These are phyloP conservation scores for Krasilnikovozyma curviuscula DNA, from an alignment of 768 basidiomycete genomes.

Conservation along the genomic window DNA sequence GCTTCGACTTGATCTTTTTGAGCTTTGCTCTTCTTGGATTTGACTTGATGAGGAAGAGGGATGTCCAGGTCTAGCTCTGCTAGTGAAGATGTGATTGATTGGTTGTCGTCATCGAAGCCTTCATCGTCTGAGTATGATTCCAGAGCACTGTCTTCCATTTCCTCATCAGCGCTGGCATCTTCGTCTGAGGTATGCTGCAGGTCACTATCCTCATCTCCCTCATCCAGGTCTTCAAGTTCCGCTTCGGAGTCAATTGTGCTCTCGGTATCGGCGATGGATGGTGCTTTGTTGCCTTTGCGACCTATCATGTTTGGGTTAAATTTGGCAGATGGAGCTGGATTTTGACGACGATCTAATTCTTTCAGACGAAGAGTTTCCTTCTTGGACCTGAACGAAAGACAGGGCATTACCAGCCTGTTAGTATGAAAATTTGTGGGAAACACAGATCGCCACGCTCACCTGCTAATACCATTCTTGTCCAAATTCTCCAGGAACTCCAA, in stretches of 20 bases:
- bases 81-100: neutral
- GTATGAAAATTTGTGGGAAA: neutral
- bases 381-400: neutral
- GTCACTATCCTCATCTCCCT: neutral
- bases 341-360: conserved; percentile 1
- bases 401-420: too few relatives aligned
- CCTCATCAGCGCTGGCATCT: neutral
- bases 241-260: conserved; percentile 2
- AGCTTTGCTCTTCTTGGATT: neutral
- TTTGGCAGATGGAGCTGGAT: conserved; percentile 6
- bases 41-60: conserved; percentile 2
- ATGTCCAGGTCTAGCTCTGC: neutral
- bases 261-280: conserved; percentile 6
- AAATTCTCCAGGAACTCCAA: conserved; percentile 2
- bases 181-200: conserved; percentile 3
- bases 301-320: too few relatives aligned
- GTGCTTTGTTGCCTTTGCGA: conserved; percentile 1
- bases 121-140: conserved; percentile 2
- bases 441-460: neutral
- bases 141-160: neutral
- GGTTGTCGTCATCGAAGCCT: neutral
- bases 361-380: conserved; percentile 2
- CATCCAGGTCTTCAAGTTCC: neutral
- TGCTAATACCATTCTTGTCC: conserved; percentile 5
- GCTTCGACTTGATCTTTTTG: neutral